Conservation (phyloP, 768 basidiomycete species). For the Holtermannia corniformis region DNA sequence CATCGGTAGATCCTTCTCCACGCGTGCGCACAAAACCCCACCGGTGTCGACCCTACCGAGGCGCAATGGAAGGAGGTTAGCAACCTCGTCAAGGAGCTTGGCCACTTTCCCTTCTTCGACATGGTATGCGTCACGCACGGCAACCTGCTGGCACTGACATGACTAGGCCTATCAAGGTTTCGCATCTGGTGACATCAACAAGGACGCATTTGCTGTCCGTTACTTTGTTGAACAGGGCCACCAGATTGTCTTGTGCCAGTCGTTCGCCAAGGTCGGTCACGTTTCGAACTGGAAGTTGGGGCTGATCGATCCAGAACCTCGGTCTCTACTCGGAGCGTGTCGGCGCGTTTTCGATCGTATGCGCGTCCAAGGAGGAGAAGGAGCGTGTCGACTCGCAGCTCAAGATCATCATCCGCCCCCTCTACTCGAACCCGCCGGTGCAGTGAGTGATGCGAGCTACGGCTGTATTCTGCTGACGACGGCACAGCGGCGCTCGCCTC, state of each 20-base stretch:
- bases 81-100: slow-evolving; percentile 70
- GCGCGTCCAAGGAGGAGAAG: slow-evolving; percentile 56
- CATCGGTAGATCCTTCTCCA: slow-evolving; percentile 60
- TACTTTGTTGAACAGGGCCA: slow-evolving; percentile 87
- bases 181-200: slow-evolving; percentile 80
- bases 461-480: neutral
- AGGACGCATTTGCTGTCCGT: slow-evolving; percentile 89
- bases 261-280: slow-evolving; percentile 66
- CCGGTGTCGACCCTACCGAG: slow-evolving; percentile 87
- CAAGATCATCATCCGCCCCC: slow-evolving; percentile 87
- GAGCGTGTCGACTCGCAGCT: slow-evolving; percentile 84
- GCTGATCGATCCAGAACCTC: slow-evolving; percentile 58
- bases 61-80: slow-evolving; percentile 89
- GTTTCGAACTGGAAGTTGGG: neutral
- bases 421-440: slow-evolving; percentile 96
- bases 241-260: slow-evolving; percentile 82
- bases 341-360: slow-evolving; percentile 80
- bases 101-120: slow-evolving; percentile 96
- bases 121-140: slow-evolving; percentile 51
- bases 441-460: slow-evolving; percentile 24
- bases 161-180: slow-evolving; percentile 91
- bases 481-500: slow-evolving; percentile 38
- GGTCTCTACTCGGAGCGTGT: slow-evolving; percentile 97
- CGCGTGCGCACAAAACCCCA: slow-evolving; percentile 99
- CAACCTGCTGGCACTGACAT: neutral